A percentile compares a stretch with the other conserved stretches of the same genome.
Evolutionary conservation across 2,329 filamentous ascomycete genomes (phyloP).

Genomic region (Hymenoscyphus salicellus): DNA sequence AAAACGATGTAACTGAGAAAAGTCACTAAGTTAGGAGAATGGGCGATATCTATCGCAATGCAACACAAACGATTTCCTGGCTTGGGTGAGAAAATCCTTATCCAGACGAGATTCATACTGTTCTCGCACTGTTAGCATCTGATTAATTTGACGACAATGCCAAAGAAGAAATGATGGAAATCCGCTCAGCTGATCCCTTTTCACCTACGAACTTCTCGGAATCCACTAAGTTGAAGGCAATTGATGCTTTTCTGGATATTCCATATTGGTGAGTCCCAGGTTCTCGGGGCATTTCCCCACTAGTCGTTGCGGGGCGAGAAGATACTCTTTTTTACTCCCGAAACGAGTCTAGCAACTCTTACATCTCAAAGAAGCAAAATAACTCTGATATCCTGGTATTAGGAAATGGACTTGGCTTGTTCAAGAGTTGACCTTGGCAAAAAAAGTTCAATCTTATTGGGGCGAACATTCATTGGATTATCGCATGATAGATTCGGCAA

Average conservation of each 20-base stretch:
- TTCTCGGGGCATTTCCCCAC: too few species aligned
- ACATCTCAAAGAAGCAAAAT: too few species aligned
- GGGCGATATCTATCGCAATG: slow-evolving; percentile 4
- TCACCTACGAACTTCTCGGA: neutral
- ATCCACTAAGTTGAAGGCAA: neutral
- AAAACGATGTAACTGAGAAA: neutral
- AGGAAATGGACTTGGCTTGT: slow-evolving; percentile 1
- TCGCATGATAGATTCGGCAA: neutral
- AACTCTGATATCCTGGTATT: too few species aligned
- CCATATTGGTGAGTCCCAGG: neutral
- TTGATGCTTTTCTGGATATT: neutral
- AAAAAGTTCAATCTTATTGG: neutral
- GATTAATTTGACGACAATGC: neutral
- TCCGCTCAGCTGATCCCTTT: too few species aligned
- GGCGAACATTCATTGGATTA: neutral
- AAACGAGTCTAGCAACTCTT: too few species aligned
- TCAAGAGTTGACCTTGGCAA: neutral
- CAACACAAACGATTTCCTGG: neutral
- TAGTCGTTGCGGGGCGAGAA: too few species aligned
- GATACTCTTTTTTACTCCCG: too few species aligned
- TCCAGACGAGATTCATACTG: neutral
- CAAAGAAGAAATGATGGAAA: neutral
- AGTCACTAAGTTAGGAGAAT: neutral
- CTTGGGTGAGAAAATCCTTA: neutral
- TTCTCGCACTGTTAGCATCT: neutral